phyloP scores from a whole-genome alignment of 2,329 filamentous ascomycete genomes.

The Fusarium continuum region DNA sequence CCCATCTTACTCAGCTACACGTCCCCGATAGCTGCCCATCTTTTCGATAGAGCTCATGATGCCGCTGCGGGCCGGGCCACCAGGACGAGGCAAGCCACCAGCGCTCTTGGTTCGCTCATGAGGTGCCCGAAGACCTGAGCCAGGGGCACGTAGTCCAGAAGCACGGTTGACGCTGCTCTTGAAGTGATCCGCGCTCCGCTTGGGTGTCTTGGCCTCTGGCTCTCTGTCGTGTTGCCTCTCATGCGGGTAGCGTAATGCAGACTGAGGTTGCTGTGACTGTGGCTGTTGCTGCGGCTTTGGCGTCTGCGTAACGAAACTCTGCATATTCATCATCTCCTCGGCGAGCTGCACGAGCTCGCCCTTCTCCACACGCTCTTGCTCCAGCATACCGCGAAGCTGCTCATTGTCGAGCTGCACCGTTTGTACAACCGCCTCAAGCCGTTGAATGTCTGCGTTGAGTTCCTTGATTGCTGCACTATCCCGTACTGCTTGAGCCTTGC shows the following conservation, averaged over 20 bases:
- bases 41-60: conserved; percentile 88
- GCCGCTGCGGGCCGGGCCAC: conserved; percentile 66
- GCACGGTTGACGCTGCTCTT: conserved; percentile 62
- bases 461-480: conserved; percentile 74
- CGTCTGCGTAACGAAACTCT: conserved; percentile 55
- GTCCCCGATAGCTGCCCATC: conserved; percentile 74
- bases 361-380: conserved; percentile 82
- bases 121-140: conserved; percentile 54
- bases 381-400: conserved; percentile 70
- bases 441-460: conserved; percentile 77
- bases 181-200: conserved; percentile 43
- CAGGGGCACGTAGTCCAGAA: conserved; percentile 70
- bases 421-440: conserved; percentile 76
- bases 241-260: conserved; percentile 35
- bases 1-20: conserved; percentile 45
- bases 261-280: conserved; percentile 33
- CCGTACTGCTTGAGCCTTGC: conserved; percentile 66
- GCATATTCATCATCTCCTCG: conserved; percentile 83
- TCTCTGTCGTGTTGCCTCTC: conserved; percentile 36
- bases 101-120: conserved; percentile 58
- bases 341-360: conserved; percentile 82
- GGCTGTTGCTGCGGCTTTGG: conserved; percentile 38
- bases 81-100: conserved; percentile 59
- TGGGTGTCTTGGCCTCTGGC: conserved; percentile 48
- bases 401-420: conserved; percentile 77